A percentile compares a stretch with the other conserved stretches of the same genome.
These are phyloP conservation scores for Mortierella sp. DNA, from an alignment of 371 early-diverging fungal species.

Conservation along the genomic window DNA sequence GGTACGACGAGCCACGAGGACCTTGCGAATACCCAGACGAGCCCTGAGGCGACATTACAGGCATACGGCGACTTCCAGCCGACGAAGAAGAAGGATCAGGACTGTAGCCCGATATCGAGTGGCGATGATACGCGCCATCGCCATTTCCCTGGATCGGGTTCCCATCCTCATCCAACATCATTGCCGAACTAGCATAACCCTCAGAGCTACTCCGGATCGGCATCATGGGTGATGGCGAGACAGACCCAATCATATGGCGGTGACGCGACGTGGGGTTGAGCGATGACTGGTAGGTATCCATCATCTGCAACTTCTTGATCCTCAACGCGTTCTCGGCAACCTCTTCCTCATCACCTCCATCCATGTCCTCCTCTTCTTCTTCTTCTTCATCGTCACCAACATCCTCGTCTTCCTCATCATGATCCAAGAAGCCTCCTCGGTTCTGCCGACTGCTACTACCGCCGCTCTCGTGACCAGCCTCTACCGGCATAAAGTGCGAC, in stretches of 20 bases:
- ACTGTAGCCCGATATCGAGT: constrained; percentile 20
- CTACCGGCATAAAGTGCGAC: constrained; percentile 40
- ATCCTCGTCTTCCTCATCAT: neutral
- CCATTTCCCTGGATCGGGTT: neutral
- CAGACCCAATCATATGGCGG: constrained; percentile 8
- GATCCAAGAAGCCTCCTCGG: neutral
- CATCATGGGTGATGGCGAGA: constrained; percentile 14
- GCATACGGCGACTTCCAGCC: neutral
- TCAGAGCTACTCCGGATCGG: constrained; percentile 25
- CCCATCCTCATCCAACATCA: constrained; percentile 27
- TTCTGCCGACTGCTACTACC: neutral
- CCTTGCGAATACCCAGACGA: neutral
- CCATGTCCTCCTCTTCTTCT: neutral
- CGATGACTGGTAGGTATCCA: neutral
- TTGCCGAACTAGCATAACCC: constrained; percentile 6
- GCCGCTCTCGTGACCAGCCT: neutral
- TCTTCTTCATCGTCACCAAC: constrained; percentile 8
- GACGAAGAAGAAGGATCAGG: neutral
- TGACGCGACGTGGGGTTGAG: neutral
- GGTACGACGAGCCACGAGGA: neutral
- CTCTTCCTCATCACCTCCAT: neutral
- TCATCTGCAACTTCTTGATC: constrained; percentile 3
- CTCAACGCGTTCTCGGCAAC: constrained; percentile 3
- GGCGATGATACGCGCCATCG: constrained; percentile 23
- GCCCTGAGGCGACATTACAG: constrained; percentile 18